Percentiles rank a stretch among this genome's conserved stretches.
These are phyloP conservation scores for Fraxinus dipetala DNA, from an alignment of 305 asterid species.

Conservation along the genomic window DNA sequence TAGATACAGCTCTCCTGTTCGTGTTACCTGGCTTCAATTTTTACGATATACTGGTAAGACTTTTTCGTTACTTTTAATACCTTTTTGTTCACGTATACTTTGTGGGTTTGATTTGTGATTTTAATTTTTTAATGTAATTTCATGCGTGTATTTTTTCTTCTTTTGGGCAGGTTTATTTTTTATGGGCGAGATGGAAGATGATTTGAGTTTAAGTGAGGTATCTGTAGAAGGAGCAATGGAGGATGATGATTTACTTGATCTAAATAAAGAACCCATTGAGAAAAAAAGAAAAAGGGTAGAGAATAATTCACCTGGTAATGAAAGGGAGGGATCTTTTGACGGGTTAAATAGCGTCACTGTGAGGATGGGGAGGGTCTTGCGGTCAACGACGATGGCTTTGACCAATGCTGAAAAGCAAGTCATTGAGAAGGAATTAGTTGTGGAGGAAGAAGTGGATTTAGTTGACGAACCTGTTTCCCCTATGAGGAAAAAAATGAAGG, in stretches of 20 bases:
- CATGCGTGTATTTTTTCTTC: conserved; percentile 23
- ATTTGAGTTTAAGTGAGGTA: conserved; percentile 20
- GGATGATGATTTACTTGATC: conserved; percentile 60
- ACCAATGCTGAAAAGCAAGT: conserved; percentile 46
- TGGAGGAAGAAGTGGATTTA: neutral
- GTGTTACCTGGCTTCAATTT: conserved; percentile 29
- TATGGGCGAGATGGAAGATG: conserved; percentile 38
- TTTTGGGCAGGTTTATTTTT: conserved; percentile 24
- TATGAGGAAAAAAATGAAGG: conserved; percentile 24
- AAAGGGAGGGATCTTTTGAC: conserved; percentile 31
- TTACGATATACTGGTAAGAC: conserved; percentile 30
- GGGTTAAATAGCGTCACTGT: conserved; percentile 34
- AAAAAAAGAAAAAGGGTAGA: conserved; percentile 51
- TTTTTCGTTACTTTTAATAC: conserved; percentile 6
- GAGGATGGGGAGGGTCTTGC: conserved; percentile 70
- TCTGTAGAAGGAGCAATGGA: conserved; percentile 34
- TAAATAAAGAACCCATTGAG: conserved; percentile 63
- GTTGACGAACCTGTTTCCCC: conserved; percentile 3
- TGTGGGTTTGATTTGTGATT: conserved; percentile 9
- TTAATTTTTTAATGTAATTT: conserved; percentile 3
- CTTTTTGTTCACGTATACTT: neutral
- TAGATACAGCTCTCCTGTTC: conserved; percentile 34
- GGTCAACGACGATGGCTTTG: conserved; percentile 59
- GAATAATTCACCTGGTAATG: conserved; percentile 22
- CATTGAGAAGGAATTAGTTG: conserved; percentile 37